Conservation (phyloP, 2,329 filamentous ascomycete genomes). For the Fusarium veterinarium region DNA sequence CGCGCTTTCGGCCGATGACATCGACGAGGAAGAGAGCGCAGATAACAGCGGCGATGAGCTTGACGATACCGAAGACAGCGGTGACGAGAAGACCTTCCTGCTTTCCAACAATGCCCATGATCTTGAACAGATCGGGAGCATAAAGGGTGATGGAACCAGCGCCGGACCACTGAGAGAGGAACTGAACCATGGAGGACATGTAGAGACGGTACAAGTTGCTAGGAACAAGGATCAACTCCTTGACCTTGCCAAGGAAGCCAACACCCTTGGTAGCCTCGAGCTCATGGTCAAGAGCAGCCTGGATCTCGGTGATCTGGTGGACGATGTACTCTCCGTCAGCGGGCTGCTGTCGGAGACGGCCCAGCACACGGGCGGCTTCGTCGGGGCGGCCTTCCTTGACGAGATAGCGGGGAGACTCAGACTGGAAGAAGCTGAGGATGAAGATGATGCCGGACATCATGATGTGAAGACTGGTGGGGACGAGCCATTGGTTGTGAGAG, state of each 20-base stretch:
- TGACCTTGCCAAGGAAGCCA: slow-evolving; percentile 72
- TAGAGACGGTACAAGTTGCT: slow-evolving; percentile 80
- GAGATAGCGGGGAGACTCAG: slow-evolving; percentile 77
- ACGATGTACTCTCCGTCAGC: slow-evolving; percentile 70
- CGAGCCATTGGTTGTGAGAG: slow-evolving; percentile 66
- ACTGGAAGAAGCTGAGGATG: slow-evolving; percentile 74
- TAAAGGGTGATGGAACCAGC: slow-evolving; percentile 82
- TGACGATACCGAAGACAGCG: slow-evolving; percentile 80
- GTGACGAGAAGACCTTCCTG: slow-evolving; percentile 79
- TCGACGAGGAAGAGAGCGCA: slow-evolving; percentile 85
- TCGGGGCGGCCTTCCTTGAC: slow-evolving; percentile 72
- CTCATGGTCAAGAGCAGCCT: slow-evolving; percentile 74
- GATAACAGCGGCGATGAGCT: slow-evolving; percentile 72
- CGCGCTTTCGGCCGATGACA: slow-evolving; percentile 79
- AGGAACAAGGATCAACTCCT: slow-evolving; percentile 74
- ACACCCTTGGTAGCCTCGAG: slow-evolving; percentile 76
- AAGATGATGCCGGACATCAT: slow-evolving; percentile 82
- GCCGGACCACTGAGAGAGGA: slow-evolving; percentile 80
- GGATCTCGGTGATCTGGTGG: slow-evolving; percentile 72
- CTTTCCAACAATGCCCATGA: slow-evolving; percentile 76
- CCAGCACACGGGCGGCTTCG: slow-evolving; percentile 66
- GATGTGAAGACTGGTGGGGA: slow-evolving; percentile 80
- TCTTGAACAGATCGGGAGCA: slow-evolving; percentile 76
- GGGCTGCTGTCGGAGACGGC: slow-evolving; percentile 68
- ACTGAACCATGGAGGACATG: slow-evolving; percentile 74